Evolutionary conservation across 2,329 filamentous ascomycete genomes (phyloP), one percentile per base, ranked within the genome.

Genomic region (Fusarium poae): DNA sequence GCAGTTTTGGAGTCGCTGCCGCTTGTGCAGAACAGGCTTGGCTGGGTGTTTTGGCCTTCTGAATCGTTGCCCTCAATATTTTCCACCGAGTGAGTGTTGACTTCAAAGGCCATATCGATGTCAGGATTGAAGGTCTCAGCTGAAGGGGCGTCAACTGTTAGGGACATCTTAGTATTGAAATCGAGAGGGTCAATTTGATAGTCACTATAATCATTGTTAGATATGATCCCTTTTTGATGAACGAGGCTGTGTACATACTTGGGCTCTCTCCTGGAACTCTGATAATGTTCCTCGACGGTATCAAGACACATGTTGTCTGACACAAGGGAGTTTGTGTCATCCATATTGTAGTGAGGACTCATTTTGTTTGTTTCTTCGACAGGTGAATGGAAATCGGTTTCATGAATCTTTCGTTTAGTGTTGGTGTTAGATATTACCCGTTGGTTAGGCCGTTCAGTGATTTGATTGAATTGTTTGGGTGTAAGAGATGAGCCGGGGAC

Each of bases 101-200:
- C 35, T 11, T 1, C 35, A 37, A 37, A 20, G 18, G 11, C 6
- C 35, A 20, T 37, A 10, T 12, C n/a, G n/a, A 37, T 37, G n/a
- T 37, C 18, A n/a, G n/a, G 5, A 37, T 37, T 3, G n/a, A 37
- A 12, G 18, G n/a, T 5, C 35, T 37, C 32, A 34, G 32, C 15
- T 34, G 32, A 18, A 18, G 32, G 5, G 32, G 16, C 4, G 15
- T 34, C 32, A 16, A 9, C 32, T 18, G 15, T 7, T 4, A 9
- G 5, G 16, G 35, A 8, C n/a, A 39, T 39, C 35, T 21, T 12
- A n/a, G n/a, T 39, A 39, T 39, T n/a, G 35, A 12, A 21, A 39
- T 4, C 0, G 12, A 21, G 12, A 20, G 11, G 12, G 12, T 21
- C 35, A 21, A 21, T 7, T 3, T 7, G 0, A 7, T 4, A 21